These are phyloP conservation scores for Russula virescens DNA, from an alignment of 768 basidiomycete genomes.

Conservation along the genomic window DNA sequence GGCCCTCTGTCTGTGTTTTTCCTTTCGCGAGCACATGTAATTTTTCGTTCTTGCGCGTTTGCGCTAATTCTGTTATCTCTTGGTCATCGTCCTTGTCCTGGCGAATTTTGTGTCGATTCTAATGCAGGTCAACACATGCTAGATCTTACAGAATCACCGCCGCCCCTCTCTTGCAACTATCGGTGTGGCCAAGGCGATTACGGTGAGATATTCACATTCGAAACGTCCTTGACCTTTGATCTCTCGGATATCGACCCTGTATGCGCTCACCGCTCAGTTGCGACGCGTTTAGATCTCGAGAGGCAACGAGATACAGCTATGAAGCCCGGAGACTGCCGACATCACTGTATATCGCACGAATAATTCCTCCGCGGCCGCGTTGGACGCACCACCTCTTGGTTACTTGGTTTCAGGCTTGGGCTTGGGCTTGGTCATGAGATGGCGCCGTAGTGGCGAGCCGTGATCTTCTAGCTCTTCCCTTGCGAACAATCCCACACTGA, in stretches of 20 bases:
- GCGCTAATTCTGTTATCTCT: conserved; percentile 18
- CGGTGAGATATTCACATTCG: not conserved
- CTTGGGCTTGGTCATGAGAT: not conserved
- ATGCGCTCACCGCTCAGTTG: conserved; percentile 3
- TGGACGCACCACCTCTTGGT: not conserved
- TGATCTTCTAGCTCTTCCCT: not conserved
- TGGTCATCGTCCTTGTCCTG: not conserved
- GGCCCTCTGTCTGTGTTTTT: conserved; percentile 10
- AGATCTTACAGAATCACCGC: not conserved
- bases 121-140: conserved; percentile 1
- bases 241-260: not conserved
- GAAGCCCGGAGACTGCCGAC: not conserved
- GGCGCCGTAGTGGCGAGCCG: not conserved
- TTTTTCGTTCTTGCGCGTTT: conserved; percentile 14
- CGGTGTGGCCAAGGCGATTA: not conserved
- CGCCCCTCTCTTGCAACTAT: not conserved
- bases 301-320: conserved; percentile 1
- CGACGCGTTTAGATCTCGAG: conserved; percentile 7
- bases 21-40: conserved; percentile 18
- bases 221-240: not conserved
- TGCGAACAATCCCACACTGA: not conserved
- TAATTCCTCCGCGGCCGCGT: conserved; percentile 9
- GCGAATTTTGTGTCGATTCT: conserved; percentile 8
- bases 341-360: conserved; percentile 1
- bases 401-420: not conserved